Base-by-base conservation (phyloP, 129 eudicot species). In the Escallonia rubra region DNA sequence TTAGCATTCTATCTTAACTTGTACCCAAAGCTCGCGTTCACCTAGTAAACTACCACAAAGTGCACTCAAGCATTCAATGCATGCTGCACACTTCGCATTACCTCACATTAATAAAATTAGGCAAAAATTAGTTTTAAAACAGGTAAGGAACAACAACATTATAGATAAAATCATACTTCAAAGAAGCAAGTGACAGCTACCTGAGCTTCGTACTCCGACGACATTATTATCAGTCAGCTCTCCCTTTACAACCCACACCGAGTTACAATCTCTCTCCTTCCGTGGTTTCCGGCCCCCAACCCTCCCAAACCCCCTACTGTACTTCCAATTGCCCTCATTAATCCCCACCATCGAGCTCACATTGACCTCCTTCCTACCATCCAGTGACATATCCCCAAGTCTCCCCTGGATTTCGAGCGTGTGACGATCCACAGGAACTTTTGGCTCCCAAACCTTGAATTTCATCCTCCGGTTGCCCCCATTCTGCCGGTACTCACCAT, bases 181-280 rank as follows among this genome's bases (percentile, higher is more conserved):
- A n/a, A 68, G 8, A 46, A 5, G 7, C 60, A 50, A 10, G 4
- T 14, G 23, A 56, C 55, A 10, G 10, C 56, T 71, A 77, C 82
- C 82, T 50, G 60, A 70, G 47, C 43, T 16, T 38, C 55, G 53
- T 63, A 56, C 41, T 49, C 52, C 65, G 42, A 41, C 48, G 43
- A 53, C 64, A 71, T 51, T 12, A 46, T 67, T 63, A 57, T 41
- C 69, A 43, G 44, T 16, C 0, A 3, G 59, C 42, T 71, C 73
- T 46, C 54, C 77, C 53, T 66, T 78, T 41, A 52, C 72, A 60
- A 71, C 77, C 81, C 81, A 76, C 45, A 72, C 58, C 52, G 34
- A 39, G 34, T 53, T 60, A 14, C 38, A 54, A 54, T 66, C 68
- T 40, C 77, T 60, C 42, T 8, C 59, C 61, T 62, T 59, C 61